Percentiles rank a stretch among this genome's conserved stretches.
Conservation (phyloP, 2,329 filamentous ascomycete genomes). For the Fusarium succisae region DNA sequence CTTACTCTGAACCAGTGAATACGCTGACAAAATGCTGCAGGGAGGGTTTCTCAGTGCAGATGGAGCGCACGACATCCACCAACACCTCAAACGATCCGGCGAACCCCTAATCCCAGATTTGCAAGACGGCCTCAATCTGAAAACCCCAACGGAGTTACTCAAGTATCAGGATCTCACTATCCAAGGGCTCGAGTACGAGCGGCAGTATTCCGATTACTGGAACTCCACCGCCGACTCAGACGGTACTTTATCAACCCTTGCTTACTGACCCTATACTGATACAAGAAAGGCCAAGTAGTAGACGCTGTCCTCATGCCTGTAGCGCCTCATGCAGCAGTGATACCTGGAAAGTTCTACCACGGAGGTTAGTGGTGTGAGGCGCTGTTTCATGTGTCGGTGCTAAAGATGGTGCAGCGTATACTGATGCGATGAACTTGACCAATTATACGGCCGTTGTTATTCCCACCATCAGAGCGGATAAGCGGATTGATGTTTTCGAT, state of each 20-base stretch:
- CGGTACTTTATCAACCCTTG: conserved; percentile 45
- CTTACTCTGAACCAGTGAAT: too few relatives aligned
- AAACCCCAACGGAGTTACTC: conserved; percentile 37
- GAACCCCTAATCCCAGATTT: conserved; percentile 60
- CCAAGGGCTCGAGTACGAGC: conserved; percentile 63
- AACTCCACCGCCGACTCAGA: conserved; percentile 62
- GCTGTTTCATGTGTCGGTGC: rapidly evolving
- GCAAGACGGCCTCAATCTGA: conserved; percentile 42
- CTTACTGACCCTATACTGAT: background rate
- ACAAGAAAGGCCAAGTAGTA: conserved; percentile 54
- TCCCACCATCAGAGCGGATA: conserved; percentile 64
- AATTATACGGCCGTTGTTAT: conserved; percentile 65
- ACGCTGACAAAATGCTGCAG: background rate
- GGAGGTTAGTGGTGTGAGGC: conserved; percentile 12
- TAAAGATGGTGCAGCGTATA: conserved; percentile 40
- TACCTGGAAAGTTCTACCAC: conserved; percentile 56
- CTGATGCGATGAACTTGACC: conserved; percentile 59
- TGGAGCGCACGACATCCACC: conserved; percentile 51
- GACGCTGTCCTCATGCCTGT: conserved; percentile 64
- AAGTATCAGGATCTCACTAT: conserved; percentile 59
- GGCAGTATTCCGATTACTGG: conserved; percentile 71
- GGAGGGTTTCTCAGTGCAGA: conserved; percentile 47
- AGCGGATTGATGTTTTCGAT: conserved; percentile 56
- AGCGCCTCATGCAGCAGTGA: conserved; percentile 59
- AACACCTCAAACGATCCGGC: conserved; percentile 62